These are phyloP conservation scores for Alternaria solani DNA, from an alignment of 2,329 filamentous ascomycete species.

Conservation along the genomic window DNA sequence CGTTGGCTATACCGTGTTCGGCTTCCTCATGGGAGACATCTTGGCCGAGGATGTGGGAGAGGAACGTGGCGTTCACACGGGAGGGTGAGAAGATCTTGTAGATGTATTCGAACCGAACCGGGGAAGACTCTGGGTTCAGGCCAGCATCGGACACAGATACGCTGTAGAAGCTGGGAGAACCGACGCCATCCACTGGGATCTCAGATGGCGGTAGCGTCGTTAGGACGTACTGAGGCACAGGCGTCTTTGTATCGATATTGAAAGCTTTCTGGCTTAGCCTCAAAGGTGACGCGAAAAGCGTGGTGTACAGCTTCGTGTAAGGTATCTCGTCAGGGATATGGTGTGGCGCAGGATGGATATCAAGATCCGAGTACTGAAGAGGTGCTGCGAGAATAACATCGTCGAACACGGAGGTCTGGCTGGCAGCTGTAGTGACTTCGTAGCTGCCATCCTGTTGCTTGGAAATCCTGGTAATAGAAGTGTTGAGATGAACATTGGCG, in stretches of 20 bases:
- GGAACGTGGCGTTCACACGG: constrained; percentile 56
- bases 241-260: constrained; percentile 64
- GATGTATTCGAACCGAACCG: constrained; percentile 59
- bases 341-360: constrained; percentile 53
- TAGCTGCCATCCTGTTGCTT: constrained; percentile 51
- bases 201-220: constrained; percentile 77
- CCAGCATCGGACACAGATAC: constrained; percentile 76
- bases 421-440: constrained; percentile 50
- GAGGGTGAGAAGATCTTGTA: constrained; percentile 73
- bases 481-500: constrained; percentile 70
- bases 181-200: constrained; percentile 60
- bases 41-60: constrained; percentile 59
- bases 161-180: constrained; percentile 82
- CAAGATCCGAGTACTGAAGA: constrained; percentile 79
- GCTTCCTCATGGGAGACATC: constrained; percentile 42
- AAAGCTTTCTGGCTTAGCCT: constrained; percentile 78
- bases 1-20: constrained; percentile 43
- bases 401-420: constrained; percentile 65
- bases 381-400: constrained; percentile 84
- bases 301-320: constrained; percentile 88
- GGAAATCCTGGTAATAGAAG: constrained; percentile 69
- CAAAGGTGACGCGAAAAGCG: constrained; percentile 81
- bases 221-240: constrained; percentile 77
- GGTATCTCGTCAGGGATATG: constrained; percentile 77
- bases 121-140: constrained; percentile 61